Conservation (phyloP, 2,329 filamentous ascomycete genomes). For the Ambrosiella xylebori region DNA sequence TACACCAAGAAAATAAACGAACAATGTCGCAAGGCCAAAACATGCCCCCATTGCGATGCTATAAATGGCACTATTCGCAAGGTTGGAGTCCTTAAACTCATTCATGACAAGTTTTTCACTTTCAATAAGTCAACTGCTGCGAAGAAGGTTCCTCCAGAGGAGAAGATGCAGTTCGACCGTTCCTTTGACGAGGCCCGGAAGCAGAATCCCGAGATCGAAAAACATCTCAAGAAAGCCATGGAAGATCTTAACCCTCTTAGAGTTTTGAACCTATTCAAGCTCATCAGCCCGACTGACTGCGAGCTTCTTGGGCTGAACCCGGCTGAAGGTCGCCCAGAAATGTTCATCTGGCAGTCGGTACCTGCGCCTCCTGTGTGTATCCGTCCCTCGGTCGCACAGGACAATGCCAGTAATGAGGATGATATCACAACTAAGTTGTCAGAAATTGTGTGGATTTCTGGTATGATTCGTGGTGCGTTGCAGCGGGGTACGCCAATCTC, state of each 20-base stretch:
- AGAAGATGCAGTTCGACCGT: conserved; percentile 70
- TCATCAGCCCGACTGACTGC: conserved; percentile 69
- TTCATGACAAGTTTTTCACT: conserved; percentile 78
- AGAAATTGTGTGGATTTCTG: conserved; percentile 86
- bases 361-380: conserved; percentile 91
- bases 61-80: conserved; percentile 89
- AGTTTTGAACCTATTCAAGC: conserved; percentile 80
- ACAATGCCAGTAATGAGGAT: conserved; percentile 85
- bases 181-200: conserved; percentile 70
- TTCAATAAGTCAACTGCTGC: conserved; percentile 79
- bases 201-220: conserved; percentile 67
- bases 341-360: conserved; percentile 94
- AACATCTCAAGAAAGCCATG: conserved; percentile 78
- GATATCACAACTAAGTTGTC: conserved; percentile 94
- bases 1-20: conserved; percentile 80
- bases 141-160: conserved; percentile 65
- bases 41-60: conserved; percentile 62
- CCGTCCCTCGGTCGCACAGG: conserved; percentile 81
- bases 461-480: conserved; percentile 66
- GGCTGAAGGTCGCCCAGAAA: conserved; percentile 73
- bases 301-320: conserved; percentile 82
- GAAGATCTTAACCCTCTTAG: conserved; percentile 85
- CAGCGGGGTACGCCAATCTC: conserved; percentile 69
- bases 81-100: conserved; percentile 77
- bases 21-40: conserved; percentile 72